Evolutionary conservation across 2,329 filamentous ascomycete genomes (phyloP), one percentile per base, ranked within the genome.

Genomic region (Alternaria angustiovoidea): DNA sequence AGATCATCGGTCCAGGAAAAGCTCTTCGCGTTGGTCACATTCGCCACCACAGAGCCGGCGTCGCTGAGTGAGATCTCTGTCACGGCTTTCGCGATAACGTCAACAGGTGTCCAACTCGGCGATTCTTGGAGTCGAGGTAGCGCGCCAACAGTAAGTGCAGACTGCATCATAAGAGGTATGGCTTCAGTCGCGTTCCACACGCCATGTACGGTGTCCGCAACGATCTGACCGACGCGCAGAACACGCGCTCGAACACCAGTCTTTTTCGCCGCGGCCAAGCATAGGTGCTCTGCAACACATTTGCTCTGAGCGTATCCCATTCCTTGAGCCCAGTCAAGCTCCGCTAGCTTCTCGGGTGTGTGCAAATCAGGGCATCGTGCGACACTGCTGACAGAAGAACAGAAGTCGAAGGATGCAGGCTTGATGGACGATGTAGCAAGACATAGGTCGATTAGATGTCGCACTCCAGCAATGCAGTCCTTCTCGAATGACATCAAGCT

Each of bases 1-100:
- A 89, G 72, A 51, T 87, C 82, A 0, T 77, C 58, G 0, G 83
- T 85, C 84, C 85, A 88, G 38, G 82, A 76, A 63, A 87, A 83
- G 1, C 75, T 73, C 7, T 64, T 72, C 0, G 81, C 80, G 59
- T 87, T 87, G n/a, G 84, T 78, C 8, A 89, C 75, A 58, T 88
- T 84, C 59, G 83, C 86, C 16, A 87, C 79, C 0, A 78, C 66
- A 2, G 72, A 65, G 2, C 41, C 52, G 3, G 61, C 61, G 38
- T 71, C 51, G n/a, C 65, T 63, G 30, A 72, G 55, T 12, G 71
- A 54, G 11, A 74, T 69, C 47, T 75, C 71, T 5, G 61, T 38
- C 2, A 74, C 59, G 8, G 69, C 67, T 54, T 68, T 64, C 0
- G 74, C 74, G 22, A 71, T 59, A 8, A 70, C 55, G 58, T 76